Conservation (phyloP, 805 yeast species). For the Torulaspora indica region DNA sequence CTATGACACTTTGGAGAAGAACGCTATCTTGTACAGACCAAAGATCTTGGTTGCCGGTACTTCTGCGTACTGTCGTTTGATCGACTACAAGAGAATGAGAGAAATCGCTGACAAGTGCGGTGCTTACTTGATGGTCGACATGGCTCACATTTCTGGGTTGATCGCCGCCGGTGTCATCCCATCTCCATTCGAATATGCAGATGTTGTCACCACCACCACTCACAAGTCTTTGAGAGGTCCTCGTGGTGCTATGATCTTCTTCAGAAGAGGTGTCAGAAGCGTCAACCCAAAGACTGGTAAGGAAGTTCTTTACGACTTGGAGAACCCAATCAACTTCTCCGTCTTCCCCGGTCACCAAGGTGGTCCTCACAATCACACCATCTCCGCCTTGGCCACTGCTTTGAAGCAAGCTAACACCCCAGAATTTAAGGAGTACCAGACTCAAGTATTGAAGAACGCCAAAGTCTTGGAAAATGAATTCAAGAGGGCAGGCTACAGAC, state of each 20-base stretch:
- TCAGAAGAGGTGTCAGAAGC: conserved; percentile 91
- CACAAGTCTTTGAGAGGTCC: conserved; percentile 99
- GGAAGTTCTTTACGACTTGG: conserved; percentile 85
- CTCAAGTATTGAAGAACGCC: conserved; percentile 84
- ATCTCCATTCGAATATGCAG: conserved; percentile 95
- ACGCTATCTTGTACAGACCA: conserved; percentile 90
- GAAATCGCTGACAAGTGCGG: conserved; percentile 96
- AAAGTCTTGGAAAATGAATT: conserved; percentile 73
- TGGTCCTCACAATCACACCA: conserved; percentile 99
- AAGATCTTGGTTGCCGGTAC: conserved; percentile 97
- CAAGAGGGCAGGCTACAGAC: conserved; percentile 63
- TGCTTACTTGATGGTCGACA: conserved; percentile 92
- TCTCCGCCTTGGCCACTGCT: conserved; percentile 95
- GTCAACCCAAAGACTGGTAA: conserved; percentile 86
- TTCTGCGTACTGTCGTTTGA: conserved; percentile 93
- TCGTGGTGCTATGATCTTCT: conserved; percentile 99
- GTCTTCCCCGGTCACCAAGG: conserved; percentile 99
- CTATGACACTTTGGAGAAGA: conserved; percentile 89
- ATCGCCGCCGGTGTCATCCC: conserved; percentile 94
- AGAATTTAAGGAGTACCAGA: conserved; percentile 86
- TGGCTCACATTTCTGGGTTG: conserved; percentile 98
- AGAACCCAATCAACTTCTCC: conserved; percentile 91
- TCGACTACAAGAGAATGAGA: conserved; percentile 95
- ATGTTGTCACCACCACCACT: conserved; percentile 96
- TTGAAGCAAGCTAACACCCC: conserved; percentile 89